A percentile compares a stretch with the other conserved stretches of the same genome.
Evolutionary conservation across 2,329 filamentous ascomycete genomes (phyloP).

Genomic region (Xylariomycetidae sp.): DNA sequence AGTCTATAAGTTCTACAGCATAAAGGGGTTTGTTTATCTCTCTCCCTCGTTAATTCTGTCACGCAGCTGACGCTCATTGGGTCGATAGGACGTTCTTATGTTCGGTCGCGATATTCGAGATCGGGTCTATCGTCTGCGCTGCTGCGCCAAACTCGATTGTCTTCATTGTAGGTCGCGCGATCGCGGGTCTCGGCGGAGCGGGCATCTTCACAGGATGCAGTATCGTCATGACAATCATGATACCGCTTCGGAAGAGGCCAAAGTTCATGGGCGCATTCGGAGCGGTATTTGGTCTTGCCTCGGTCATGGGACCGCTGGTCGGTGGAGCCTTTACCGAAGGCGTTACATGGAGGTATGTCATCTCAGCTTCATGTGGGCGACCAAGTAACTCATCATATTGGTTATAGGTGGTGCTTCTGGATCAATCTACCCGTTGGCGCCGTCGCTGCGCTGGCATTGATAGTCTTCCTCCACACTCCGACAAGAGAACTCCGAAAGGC

Average conservation of each 20-base stretch:
- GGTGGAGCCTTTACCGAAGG: constrained; percentile 48
- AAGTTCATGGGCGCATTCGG: constrained; percentile 55
- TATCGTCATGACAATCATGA: constrained; percentile 52
- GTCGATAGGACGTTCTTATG: constrained; percentile 38
- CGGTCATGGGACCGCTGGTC: constrained; percentile 48
- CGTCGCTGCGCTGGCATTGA: constrained; percentile 43
- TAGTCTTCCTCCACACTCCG: constrained; percentile 44
- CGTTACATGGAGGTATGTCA: constrained; percentile 41
- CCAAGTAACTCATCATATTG: no score
- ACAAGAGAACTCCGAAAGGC: constrained; percentile 14
- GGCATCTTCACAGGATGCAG: constrained; percentile 55
- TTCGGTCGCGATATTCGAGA: constrained; percentile 47
- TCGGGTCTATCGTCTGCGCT: constrained; percentile 48
- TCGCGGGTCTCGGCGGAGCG: constrained; percentile 52
- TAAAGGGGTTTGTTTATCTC: constrained; percentile 40
- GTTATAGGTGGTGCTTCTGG: constrained; percentile 51
- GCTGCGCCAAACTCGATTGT: constrained; percentile 47
- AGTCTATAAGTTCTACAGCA: constrained; percentile 50
- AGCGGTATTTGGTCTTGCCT: constrained; percentile 50
- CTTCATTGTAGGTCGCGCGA: constrained; percentile 53
- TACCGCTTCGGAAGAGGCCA: constrained; percentile 56
- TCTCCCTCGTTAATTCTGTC: constrained; percentile 4
- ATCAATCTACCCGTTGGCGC: constrained; percentile 54
- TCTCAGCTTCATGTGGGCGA: no score
- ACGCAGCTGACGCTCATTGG: no score